phyloP scores from a whole-genome alignment of 1,284 basidiomycete species.

The Fomes fomentarius region DNA sequence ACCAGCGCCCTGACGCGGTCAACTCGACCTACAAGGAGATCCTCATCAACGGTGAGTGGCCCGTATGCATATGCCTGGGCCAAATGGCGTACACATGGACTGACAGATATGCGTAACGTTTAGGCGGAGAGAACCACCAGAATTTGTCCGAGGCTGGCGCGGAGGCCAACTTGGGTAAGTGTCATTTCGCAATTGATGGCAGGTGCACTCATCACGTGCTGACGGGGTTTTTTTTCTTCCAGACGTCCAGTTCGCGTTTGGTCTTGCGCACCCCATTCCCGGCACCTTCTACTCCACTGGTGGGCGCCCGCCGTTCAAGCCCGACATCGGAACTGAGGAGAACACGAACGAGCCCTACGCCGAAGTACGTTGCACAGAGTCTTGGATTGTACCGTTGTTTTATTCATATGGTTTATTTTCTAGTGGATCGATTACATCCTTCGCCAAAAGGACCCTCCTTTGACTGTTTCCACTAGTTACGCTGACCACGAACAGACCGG shows the following conservation, averaged over 20 bases:
- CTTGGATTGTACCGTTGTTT: background rate
- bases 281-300: constrained; percentile 65
- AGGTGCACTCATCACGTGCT: background rate
- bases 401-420: constrained; percentile 14
- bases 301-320: constrained; percentile 60
- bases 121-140: constrained; percentile 66
- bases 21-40: constrained; percentile 49
- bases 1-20: constrained; percentile 36
- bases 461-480: constrained; percentile 65
- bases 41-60: constrained; percentile 34
- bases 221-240: background rate
- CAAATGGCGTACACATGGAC: no score
- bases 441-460: constrained; percentile 44
- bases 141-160: constrained; percentile 51
- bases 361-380: constrained; percentile 37
- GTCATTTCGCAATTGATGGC: background rate
- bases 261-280: constrained; percentile 52
- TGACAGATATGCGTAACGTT: background rate
- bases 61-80: background rate
- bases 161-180: constrained; percentile 64
- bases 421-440: constrained; percentile 63
- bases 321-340: constrained; percentile 42
- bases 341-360: constrained; percentile 70
- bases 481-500: constrained; percentile 73
- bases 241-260: constrained; percentile 70